Evolutionary conservation across 106 monocot species (phyloP), one percentile per base, ranked within the genome.

Genomic region (Agapanthus africanus): DNA sequence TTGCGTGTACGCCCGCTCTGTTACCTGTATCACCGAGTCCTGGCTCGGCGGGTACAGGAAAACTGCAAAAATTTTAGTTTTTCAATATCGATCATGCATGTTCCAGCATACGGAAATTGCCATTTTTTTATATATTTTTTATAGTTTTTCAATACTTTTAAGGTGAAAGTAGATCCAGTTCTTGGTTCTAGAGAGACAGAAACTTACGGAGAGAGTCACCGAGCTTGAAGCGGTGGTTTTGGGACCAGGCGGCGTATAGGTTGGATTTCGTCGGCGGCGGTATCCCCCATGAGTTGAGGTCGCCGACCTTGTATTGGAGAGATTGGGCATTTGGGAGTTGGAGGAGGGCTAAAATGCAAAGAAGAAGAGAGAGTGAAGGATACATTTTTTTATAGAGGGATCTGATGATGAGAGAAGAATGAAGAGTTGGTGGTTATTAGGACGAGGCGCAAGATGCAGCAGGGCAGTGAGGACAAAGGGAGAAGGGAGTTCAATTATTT

Each of bases 41-140:
- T 95, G 79, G 67, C 88, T 95, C 73, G 95, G 95, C 46, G 95
- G 95, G 74, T 95, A 95, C 47, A 95, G 73, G 73, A 95, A 95
- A 67, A 86, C 95, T 95, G 77, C 50, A 59, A 15, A 7, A 9
- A n/a, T n/a, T n/a, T n/a, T n/a, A n/a, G n/a, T n/a, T n/a, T n/a
- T n/a, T n/a, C n/a, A n/a, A n/a, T n/a, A n/a, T n/a, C n/a, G n/a
- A n/a, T n/a, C n/a, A n/a, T n/a, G n/a, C n/a, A n/a, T n/a, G n/a
- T n/a, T n/a, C n/a, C n/a, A n/a, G n/a, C n/a, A n/a, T n/a, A n/a
- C n/a, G n/a, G n/a, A n/a, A n/a, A n/a, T n/a, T n/a, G n/a, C n/a
- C n/a, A n/a, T n/a, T n/a, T n/a, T n/a, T n/a, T n/a, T n/a, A n/a
- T 19, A 39, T 10, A 47, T 47, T 47, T 1, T 5, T 15, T 47